Evolutionary conservation across 371 early-diverging fungal genomes (phyloP), one percentile per base, ranked within the genome.

Genomic region (Coemansia sp.): DNA sequence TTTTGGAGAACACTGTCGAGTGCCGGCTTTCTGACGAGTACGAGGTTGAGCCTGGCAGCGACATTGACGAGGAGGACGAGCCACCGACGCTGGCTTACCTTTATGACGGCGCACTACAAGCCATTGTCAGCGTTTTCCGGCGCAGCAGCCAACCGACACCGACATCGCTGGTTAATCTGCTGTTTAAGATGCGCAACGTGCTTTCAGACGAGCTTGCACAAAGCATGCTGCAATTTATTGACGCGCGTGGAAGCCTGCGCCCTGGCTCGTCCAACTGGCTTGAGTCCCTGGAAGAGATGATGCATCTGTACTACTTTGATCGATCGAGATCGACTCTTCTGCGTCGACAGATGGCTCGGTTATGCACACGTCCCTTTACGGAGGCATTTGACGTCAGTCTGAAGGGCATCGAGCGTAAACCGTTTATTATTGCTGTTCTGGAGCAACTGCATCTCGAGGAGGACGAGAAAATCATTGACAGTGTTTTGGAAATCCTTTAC

Each of bases 191-290:
- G 42, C 85, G 87, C 37, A 80, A 71, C 40, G 82, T 84, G 62
- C 78, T 87, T 4, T 81, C 85, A 11, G 86, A 87, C 61, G 82
- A 84, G 4, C 82, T 84, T 18, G 84, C 89, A 4, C 56, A 80
- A 24, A 71, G 83, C 45, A 66, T 89, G 55, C 73, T 90, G 59
- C 80, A 80, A 14, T 86, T 88, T 48, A 84, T 88, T 59, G 84
- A 86, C 24, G 63, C 68, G 0, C 87, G 88, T 48, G 88, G 89
- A 39, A 64, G 79, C 6, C 80, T 89, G 42, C 80, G 87, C 27
- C 88, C 90, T 11, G 88, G 87, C 24, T 83, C 86, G 29, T 80
- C 85, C 11, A 69, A 82, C 65, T 90, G 89, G 87, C 66, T 88
- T 8, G 80, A 78, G 18, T 68, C 81, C n/a, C 73, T 90, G 18